Evolutionary conservation across 768 basidiomycete species (phyloP).

Genomic region (Termitomyces sp.): DNA sequence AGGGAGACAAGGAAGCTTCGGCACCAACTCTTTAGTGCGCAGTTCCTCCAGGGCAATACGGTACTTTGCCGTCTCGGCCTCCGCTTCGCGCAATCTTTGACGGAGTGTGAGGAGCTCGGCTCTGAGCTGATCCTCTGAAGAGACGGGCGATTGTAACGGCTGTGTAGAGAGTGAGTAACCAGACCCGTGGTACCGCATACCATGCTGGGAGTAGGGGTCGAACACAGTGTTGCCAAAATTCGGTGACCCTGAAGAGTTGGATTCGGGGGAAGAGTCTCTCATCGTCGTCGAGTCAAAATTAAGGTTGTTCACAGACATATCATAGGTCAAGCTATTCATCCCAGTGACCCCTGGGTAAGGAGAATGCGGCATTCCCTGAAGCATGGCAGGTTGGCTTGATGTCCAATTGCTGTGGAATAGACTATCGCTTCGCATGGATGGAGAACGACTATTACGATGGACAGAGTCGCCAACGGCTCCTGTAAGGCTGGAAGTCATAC

Average conservation of each 20-base stretch:
- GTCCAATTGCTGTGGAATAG: constrained; percentile 10
- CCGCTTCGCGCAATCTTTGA: constrained; percentile 60
- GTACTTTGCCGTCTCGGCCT: constrained; percentile 54
- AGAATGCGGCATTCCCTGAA: constrained; percentile 26
- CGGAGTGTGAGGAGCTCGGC: constrained; percentile 57
- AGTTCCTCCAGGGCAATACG: constrained; percentile 32
- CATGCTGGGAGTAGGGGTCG: constrained; percentile 14
- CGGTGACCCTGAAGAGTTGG: constrained; percentile 35
- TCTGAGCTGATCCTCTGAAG: constrained; percentile 31
- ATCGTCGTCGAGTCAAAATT: constrained; percentile 25
- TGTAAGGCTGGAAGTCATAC: constrained; percentile 50
- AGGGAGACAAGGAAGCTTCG: constrained; percentile 15
- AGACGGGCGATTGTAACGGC: constrained; percentile 19
- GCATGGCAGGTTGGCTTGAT: constrained; percentile 17
- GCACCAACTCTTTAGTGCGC: constrained; percentile 13
- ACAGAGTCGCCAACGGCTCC: constrained; percentile 61
- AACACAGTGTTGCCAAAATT: constrained; percentile 15
- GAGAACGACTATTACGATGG: constrained; percentile 26
- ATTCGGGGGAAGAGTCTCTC: constrained; percentile 41
- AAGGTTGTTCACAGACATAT: constrained; percentile 20
- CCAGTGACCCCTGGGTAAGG: constrained; percentile 25
- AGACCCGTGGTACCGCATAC: constrained; percentile 11
- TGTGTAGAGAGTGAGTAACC: constrained; percentile 18
- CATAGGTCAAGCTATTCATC: constrained; percentile 18
- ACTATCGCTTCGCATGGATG: constrained; percentile 12